Evolutionary conservation across 176 grass and related monocot species (phyloP).

Genomic region (Alopecurus myosuroides): DNA sequence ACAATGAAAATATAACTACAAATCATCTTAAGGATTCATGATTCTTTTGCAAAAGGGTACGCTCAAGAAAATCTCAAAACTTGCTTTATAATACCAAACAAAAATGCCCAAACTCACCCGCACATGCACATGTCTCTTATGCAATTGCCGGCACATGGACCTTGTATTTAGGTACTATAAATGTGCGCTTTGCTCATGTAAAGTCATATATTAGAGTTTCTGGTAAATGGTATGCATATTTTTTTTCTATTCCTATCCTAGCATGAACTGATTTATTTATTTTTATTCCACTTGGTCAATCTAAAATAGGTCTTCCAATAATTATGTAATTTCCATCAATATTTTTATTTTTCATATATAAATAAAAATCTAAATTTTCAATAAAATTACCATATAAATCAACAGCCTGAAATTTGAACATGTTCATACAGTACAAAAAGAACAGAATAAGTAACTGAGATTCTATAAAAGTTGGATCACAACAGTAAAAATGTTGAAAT

Average conservation of each 20-base stretch:
- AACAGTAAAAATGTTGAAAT: not conserved
- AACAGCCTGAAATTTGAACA: not conserved
- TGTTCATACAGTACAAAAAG: conserved; percentile 6
- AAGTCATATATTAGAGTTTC: not conserved
- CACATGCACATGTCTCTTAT: not conserved
- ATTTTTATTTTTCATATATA: not conserved
- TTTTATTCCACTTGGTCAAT: not conserved
- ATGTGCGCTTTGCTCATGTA: not conserved
- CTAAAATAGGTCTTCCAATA: not conserved
- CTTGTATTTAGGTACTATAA: not conserved
- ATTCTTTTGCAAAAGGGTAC: not conserved
- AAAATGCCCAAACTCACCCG: not conserved
- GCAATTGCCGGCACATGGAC: not conserved
- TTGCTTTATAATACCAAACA: not conserved
- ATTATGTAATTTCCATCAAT: not conserved
- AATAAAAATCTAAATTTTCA: not conserved
- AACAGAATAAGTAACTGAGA: conserved; percentile 5
- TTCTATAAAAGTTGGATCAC: not conserved
- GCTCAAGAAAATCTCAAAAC: not conserved
- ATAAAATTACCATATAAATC: not conserved
- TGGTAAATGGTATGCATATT: not conserved
- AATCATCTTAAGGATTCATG: not conserved
- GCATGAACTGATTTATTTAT: not conserved
- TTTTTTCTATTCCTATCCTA: not conserved
- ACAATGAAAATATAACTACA: not conserved